These are phyloP conservation scores for Coniella lustricola DNA, from an alignment of 2,329 filamentous ascomycete species.

Conservation along the genomic window DNA sequence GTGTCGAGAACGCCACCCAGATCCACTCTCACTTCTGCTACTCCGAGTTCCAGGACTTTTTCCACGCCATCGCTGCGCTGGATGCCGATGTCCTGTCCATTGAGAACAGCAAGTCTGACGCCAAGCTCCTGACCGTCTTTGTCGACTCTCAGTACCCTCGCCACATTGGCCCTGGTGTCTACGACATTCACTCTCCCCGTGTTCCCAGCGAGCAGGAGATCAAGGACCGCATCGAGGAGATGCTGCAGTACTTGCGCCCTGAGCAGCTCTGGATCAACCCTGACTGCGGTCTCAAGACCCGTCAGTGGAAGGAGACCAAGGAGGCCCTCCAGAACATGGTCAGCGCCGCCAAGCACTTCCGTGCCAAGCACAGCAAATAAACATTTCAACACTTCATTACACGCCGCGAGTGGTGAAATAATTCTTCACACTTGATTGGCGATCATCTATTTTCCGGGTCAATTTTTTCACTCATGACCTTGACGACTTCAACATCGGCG, in stretches of 20 bases:
- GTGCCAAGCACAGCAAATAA: slow-evolving; percentile 74
- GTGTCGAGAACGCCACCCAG: slow-evolving; percentile 92
- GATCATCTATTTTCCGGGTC: slow-evolving; percentile 25
- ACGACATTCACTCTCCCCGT: slow-evolving; percentile 99
- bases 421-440: slow-evolving; percentile 1
- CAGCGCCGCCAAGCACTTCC: slow-evolving; percentile 95
- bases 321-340: slow-evolving; percentile 94
- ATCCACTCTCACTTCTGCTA: slow-evolving; percentile 99
- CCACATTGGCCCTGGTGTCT: slow-evolving; percentile 98
- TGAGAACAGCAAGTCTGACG: slow-evolving; percentile 99
- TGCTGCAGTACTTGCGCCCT: slow-evolving; percentile 93
- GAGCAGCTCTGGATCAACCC: slow-evolving; percentile 99
- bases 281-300: slow-evolving; percentile 98
- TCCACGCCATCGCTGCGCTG: slow-evolving; percentile 97
- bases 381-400: slow-evolving; percentile 18
- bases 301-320: slow-evolving; percentile 98
- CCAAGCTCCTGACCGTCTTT: slow-evolving; percentile 98
- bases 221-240: slow-evolving; percentile 95
- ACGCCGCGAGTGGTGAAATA: slow-evolving; percentile 1
- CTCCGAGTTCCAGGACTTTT: slow-evolving; percentile 99
- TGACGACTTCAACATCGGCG: slow-evolving; percentile 54
- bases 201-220: slow-evolving; percentile 96
- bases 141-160: slow-evolving; percentile 95
- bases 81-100: slow-evolving; percentile 98
- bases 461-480: slow-evolving; percentile 4